Conservation (phyloP, 202 grass and related monocot genomes). For the Musa balbisiana region DNA sequence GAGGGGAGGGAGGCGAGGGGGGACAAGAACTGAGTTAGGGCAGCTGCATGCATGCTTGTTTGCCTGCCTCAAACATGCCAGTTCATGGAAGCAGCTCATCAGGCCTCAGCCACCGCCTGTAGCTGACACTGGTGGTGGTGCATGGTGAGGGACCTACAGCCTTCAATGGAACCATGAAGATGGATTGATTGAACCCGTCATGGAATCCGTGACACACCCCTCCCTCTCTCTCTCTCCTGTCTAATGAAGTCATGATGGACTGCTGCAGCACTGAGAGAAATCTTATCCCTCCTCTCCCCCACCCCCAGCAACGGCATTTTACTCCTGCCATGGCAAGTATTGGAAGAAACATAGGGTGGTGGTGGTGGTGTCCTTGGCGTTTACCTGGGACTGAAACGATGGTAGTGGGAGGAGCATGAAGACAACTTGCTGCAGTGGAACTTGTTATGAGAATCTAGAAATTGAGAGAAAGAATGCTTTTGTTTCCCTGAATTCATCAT, state of each 20-base stretch:
- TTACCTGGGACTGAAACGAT: too few relatives aligned
- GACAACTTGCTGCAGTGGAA: too few relatives aligned
- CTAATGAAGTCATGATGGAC: neutral
- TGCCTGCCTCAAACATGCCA: neutral
- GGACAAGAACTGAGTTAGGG: constrained; percentile 15
- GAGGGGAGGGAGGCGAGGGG: constrained; percentile 7
- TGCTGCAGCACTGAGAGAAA: neutral
- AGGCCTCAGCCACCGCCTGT: neutral
- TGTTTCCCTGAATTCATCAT: too few relatives aligned
- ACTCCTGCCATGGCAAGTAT: too few relatives aligned
- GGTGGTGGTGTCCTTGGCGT: too few relatives aligned
- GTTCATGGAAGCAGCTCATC: neutral
- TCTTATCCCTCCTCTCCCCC: too few relatives aligned
- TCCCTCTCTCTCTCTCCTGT: constrained; percentile 7
- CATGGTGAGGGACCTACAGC: constrained; percentile 6
- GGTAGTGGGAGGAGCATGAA: too few relatives aligned
- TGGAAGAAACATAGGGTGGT: too few relatives aligned
- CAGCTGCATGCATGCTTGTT: neutral
- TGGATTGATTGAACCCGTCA: constrained; percentile 90
- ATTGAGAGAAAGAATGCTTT: too few relatives aligned
- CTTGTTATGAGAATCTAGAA: too few relatives aligned
- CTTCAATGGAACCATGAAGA: constrained; percentile 21
- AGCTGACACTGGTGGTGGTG: too few relatives aligned
- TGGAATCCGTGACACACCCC: constrained; percentile 53
- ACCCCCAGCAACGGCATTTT: too few relatives aligned